Evolutionary conservation across 306 rosid species (phyloP).

Genomic region (Hippophae tibetana): DNA sequence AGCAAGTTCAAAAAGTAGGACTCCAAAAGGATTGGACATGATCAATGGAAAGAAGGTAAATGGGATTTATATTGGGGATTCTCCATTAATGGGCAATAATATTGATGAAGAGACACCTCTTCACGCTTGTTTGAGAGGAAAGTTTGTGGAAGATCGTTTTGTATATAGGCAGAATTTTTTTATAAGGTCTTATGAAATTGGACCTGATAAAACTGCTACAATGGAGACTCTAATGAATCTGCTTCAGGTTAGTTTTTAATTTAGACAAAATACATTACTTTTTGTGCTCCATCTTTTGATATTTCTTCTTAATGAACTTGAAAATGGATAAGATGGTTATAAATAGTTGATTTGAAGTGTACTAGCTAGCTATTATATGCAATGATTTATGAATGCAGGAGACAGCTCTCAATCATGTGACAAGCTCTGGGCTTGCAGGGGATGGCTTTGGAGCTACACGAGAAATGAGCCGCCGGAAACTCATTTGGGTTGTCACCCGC

Average conservation of each 20-base stretch:
- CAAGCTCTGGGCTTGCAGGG: constrained; percentile 74
- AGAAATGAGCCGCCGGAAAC: constrained; percentile 76
- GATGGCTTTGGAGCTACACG: constrained; percentile 79
- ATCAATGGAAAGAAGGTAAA: constrained; percentile 46
- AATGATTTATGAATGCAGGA: constrained; percentile 34
- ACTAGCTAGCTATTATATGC: not conserved
- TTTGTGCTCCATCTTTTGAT: too few species aligned
- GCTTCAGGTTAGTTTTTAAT: constrained; percentile 40
- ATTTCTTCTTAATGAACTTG: too few species aligned
- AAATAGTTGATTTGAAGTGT: too few species aligned
- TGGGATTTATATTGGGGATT: constrained; percentile 29
- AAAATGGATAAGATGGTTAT: too few species aligned
- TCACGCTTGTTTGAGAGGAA: constrained; percentile 47
- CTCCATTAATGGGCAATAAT: constrained; percentile 3
- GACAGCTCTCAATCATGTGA: constrained; percentile 80
- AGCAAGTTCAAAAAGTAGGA: constrained; percentile 6
- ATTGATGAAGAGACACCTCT: constrained; percentile 27
- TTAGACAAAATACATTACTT: not conserved
- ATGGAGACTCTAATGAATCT: constrained; percentile 79
- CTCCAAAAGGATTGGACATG: constrained; percentile 19
- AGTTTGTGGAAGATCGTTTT: constrained; percentile 56
- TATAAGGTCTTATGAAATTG: constrained; percentile 69
- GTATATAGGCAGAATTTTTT: constrained; percentile 55
- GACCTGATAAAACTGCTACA: constrained; percentile 67
- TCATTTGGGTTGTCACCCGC: constrained; percentile 88